These are phyloP conservation scores for Amauroascus verrucosus DNA, from an alignment of 2,329 filamentous ascomycete species.

Conservation along the genomic window DNA sequence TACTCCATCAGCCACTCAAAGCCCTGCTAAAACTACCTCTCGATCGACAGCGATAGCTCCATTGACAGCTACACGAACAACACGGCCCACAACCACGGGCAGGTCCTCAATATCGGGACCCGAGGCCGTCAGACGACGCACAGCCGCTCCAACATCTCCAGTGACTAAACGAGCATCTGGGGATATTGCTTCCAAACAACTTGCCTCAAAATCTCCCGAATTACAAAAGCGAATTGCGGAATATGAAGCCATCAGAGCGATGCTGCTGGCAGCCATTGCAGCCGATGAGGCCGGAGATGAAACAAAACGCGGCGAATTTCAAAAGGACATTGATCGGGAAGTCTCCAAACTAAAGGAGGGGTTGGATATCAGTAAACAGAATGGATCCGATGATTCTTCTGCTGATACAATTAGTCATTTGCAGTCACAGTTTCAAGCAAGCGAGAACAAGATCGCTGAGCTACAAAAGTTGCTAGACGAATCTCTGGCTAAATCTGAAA, in stretches of 20 bases:
- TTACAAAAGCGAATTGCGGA: slow-evolving; percentile 24
- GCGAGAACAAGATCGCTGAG: slow-evolving; percentile 17
- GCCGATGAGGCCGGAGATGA: slow-evolving; percentile 21
- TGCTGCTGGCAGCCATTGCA: slow-evolving; percentile 24
- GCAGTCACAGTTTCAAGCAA: slow-evolving; percentile 16
- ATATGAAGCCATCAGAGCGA: slow-evolving; percentile 22
- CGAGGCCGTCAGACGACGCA: slow-evolving; percentile 11
- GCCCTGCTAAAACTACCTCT: slow-evolving; percentile 24
- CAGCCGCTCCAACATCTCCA: slow-evolving; percentile 6
- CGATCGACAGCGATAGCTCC: slow-evolving; percentile 19
- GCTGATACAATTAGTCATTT: slow-evolving; percentile 16
- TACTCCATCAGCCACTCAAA: slow-evolving; percentile 26
- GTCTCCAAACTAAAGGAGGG: slow-evolving; percentile 21
- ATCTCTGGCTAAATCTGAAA: slow-evolving; percentile 12
- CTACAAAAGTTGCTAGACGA: slow-evolving; percentile 16
- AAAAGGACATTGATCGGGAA: slow-evolving; percentile 18
- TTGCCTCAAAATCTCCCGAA: slow-evolving; percentile 21
- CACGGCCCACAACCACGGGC: slow-evolving; percentile 9
- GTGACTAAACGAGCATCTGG: slow-evolving; percentile 9
- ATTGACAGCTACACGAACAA: slow-evolving; percentile 17
- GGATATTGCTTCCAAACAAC: not conserved
- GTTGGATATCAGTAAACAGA: slow-evolving; percentile 17
- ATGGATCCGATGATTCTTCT: slow-evolving; percentile 11
- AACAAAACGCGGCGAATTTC: slow-evolving; percentile 19
- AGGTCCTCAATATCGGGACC: slow-evolving; percentile 9